Evolutionary conservation across 2,329 filamentous ascomycete genomes (phyloP).

Genomic region (Exophiala oligosperma): DNA sequence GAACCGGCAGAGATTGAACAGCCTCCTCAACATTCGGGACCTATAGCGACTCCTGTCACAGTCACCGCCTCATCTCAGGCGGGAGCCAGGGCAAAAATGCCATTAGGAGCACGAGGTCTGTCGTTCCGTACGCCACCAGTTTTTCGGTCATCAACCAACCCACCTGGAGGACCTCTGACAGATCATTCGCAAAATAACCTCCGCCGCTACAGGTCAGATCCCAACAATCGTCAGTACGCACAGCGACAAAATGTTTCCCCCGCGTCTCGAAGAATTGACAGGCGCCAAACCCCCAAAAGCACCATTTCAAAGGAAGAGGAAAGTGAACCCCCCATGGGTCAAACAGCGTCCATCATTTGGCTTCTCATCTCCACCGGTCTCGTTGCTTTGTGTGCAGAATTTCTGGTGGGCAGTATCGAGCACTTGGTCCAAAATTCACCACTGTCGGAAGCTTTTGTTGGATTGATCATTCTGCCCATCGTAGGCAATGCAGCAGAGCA

Average conservation of each 20-base stretch:
- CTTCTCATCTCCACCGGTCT: constrained; percentile 71
- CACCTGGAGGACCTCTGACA: background rate
- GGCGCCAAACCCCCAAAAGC: constrained; percentile 5
- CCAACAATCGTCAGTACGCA: constrained; percentile 31
- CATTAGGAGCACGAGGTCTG: constrained; percentile 13
- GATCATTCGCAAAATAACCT: constrained; percentile 5
- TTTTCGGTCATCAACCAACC: constrained; percentile 21
- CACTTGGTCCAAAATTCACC: constrained; percentile 49
- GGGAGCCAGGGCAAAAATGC: constrained; percentile 8
- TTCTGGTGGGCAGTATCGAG: constrained; percentile 62
- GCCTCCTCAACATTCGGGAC: background rate
- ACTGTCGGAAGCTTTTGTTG: constrained; percentile 62
- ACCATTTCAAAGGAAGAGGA: constrained; percentile 6
- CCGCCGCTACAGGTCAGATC: constrained; percentile 51
- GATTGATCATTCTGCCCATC: constrained; percentile 64
- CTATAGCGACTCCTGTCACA: background rate
- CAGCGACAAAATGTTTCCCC: constrained; percentile 45
- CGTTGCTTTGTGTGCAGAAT: constrained; percentile 75
- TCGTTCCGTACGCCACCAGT: constrained; percentile 25
- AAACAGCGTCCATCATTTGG: constrained; percentile 69
- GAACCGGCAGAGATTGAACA: constrained; percentile 9
- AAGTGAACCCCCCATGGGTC: constrained; percentile 64
- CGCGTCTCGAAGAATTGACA: background rate
- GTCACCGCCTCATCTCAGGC: constrained; percentile 3
- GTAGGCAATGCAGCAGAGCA: constrained; percentile 68